A percentile compares a stretch with the other conserved stretches of the same genome.
Evolutionary conservation across 169 alveolate genomes (phyloP).

Genomic region (Perkinsus olseni): DNA sequence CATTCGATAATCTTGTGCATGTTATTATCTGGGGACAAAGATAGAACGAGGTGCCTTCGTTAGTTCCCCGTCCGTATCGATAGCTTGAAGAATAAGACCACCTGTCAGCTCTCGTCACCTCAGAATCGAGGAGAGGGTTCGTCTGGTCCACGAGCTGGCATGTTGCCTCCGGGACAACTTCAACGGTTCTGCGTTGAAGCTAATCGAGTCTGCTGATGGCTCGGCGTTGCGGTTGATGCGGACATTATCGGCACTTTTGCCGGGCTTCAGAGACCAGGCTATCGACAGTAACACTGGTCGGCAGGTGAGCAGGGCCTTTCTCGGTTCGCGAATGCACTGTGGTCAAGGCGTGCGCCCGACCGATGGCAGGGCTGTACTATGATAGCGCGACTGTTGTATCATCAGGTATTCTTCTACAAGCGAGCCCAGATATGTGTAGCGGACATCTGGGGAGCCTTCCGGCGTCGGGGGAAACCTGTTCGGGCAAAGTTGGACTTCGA

Average conservation of each 20-base stretch:
- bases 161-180: background rate
- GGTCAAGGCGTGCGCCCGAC: too few relatives aligned
- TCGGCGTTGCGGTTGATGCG: constrained; percentile 21
- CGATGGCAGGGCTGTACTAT: too few relatives aligned
- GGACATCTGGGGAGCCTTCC: constrained; percentile 58
- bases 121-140: background rate
- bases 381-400: too few relatives aligned
- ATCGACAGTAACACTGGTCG: constrained; percentile 31
- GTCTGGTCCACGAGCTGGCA: background rate
- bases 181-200: background rate
- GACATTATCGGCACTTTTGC: constrained; percentile 37
- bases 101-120: too few relatives aligned
- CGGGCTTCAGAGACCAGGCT: constrained; percentile 68
- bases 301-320: background rate
- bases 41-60: too few relatives aligned
- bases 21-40: too few relatives aligned
- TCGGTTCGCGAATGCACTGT: background rate
- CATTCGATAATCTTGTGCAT: too few relatives aligned
- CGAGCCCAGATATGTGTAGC: constrained; percentile 69
- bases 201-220: background rate
- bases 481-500: constrained; percentile 21
- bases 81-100: too few relatives aligned
- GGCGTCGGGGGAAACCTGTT: constrained; percentile 33
- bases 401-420: constrained; percentile 60
- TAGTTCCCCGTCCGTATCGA: too few relatives aligned